Evolutionary conservation across 352 stramenopile species (phyloP), one percentile per base, ranked within the genome.

Genomic region (Phytophthora pistaciae): DNA sequence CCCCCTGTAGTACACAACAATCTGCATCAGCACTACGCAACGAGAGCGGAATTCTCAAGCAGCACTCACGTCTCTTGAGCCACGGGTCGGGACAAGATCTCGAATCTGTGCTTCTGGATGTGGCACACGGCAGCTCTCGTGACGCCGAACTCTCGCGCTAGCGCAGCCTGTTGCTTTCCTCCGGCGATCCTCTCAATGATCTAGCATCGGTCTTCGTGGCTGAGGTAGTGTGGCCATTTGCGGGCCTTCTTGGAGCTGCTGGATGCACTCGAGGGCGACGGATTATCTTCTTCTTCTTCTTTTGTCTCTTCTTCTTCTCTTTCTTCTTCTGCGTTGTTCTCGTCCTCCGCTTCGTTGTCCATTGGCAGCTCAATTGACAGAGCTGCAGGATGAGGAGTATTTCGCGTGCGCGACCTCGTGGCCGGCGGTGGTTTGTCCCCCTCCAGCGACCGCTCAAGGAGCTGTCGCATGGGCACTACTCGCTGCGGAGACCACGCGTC

Each of bases 71-170:
- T 13, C 40, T 33, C 31, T 44, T 33, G 55, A 9, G 23, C 25
- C 33, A 60, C 55, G 3, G 55, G 33, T 23, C 55, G 55, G n/a
- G 55, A 21, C 9, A 60, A 20, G 33, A 60, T 60, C 55, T 60
- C 55, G 36, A 60, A 50, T 10, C 55, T 23, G 20, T 60, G 55
- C 56, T 63, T 63, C 8, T 54, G 25, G 27, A 63, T 63, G 40
- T 63, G 56, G 23, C 40, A 42, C 13, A 63, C 56, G 18, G 56
- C 56, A 5, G 56, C 56, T 29, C 40, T 44, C 16, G 56, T 63
- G 36, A 54, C 56, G 14, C 25, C 25, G 21, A 44, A 63, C 40
- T 63, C 56, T 53, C 21, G n/a, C n/a, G 56, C 56, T 10, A 63
- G 56, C 13, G 40, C 25, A 1, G 56, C 42, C 23, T 63, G 56